These are phyloP conservation scores for Glycine soja DNA, from an alignment of 306 rosid species.

Conservation along the genomic window DNA sequence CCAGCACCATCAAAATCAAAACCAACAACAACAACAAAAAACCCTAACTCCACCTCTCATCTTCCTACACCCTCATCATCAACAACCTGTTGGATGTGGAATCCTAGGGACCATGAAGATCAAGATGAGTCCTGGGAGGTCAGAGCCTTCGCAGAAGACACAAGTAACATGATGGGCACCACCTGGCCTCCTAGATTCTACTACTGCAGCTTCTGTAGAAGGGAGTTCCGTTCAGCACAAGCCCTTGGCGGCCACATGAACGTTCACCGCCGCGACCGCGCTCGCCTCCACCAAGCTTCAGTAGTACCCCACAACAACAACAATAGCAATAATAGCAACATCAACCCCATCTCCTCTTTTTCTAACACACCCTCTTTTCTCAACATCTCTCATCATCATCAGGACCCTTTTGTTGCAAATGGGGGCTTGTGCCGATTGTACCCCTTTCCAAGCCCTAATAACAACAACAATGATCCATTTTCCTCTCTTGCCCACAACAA, in stretches of 20 bases:
- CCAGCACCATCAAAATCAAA: too few species aligned
- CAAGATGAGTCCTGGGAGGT: conserved; percentile 87
- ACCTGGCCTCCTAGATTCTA: conserved; percentile 92
- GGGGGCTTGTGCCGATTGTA: conserved; percentile 60
- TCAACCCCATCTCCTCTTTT: neutral
- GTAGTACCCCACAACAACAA: neutral
- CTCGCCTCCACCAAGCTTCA: conserved; percentile 59
- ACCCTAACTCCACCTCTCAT: conserved; percentile 48
- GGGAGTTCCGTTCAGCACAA: conserved; percentile 84
- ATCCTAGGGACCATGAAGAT: conserved; percentile 54
- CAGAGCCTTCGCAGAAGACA: conserved; percentile 79
- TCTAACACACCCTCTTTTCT: neutral
- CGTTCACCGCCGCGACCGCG: conserved; percentile 92
- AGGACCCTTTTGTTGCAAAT: conserved; percentile 52
- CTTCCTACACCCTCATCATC: too few species aligned
- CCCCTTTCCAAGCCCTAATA: conserved; percentile 63
- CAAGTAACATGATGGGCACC: conserved; percentile 68
- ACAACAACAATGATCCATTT: neutral
- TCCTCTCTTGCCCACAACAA: neutral
- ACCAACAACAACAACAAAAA: conserved; percentile 7
- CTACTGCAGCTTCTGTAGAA: conserved; percentile 73
- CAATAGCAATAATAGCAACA: too few species aligned
- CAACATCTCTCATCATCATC: conserved; percentile 11
- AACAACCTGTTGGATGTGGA: conserved; percentile 59
- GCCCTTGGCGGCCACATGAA: conserved; percentile 95